Percentiles rank a stretch among this genome's conserved stretches.
These are phyloP conservation scores for Bretschneidera sinensis DNA, from an alignment of 345 rosid genomes.

Conservation along the genomic window DNA sequence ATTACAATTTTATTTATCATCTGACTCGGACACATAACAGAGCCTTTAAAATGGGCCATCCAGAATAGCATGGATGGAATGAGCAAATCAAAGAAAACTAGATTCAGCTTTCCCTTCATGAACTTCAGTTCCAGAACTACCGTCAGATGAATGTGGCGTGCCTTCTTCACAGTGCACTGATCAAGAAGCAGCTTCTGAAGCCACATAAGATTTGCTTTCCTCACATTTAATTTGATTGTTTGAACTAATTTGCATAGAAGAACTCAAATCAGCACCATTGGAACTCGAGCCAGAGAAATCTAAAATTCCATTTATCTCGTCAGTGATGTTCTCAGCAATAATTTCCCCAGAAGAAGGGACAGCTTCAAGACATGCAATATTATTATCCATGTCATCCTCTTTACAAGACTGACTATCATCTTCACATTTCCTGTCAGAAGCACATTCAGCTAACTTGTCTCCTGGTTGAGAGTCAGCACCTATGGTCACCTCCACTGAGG, in stretches of 20 bases:
- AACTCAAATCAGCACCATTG: background rate
- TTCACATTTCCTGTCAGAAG: background rate
- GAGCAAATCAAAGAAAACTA: background rate
- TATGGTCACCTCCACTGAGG: constrained; percentile 20
- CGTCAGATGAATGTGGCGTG: background rate
- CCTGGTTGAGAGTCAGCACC: constrained; percentile 19
- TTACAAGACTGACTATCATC: constrained; percentile 5
- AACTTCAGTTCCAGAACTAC: background rate
- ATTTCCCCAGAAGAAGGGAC: constrained; percentile 6
- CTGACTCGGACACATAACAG: background rate
- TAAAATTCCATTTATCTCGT: background rate
- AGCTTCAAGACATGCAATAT: constrained; percentile 11
- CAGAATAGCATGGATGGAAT: background rate
- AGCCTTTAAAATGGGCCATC: background rate
- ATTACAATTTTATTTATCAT: background rate
- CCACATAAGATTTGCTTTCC: background rate
- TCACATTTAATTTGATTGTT: constrained; percentile 6
- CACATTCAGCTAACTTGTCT: constrained; percentile 14
- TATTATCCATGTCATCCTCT: constrained; percentile 6
- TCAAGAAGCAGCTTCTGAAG: background rate
- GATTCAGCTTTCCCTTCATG: background rate
- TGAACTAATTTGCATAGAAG: background rate
- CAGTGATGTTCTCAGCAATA: constrained; percentile 4
- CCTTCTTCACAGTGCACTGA: background rate
- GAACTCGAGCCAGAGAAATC: constrained; percentile 2